A percentile compares a stretch with the other conserved stretches of the same genome.
These are phyloP conservation scores for Croton setiger DNA, from an alignment of 441 rosid species.

Conservation along the genomic window DNA sequence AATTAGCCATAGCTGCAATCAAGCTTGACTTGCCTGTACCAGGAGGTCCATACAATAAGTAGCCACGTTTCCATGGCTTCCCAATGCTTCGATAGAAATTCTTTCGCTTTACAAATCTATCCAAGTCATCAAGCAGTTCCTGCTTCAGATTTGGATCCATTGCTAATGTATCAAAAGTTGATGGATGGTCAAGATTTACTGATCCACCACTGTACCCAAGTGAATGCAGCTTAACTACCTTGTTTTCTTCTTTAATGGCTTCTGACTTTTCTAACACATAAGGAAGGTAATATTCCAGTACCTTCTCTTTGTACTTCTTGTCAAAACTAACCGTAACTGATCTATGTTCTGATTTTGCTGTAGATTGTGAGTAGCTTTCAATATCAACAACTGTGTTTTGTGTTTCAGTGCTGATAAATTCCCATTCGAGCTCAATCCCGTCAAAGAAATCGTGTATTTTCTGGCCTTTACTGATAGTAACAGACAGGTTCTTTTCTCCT, in stretches of 20 bases:
- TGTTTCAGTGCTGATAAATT: constrained; percentile 15
- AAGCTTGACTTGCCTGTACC: not conserved
- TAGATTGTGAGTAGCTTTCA: not conserved
- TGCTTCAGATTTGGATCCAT: constrained; percentile 36
- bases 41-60: not conserved
- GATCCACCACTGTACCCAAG: constrained; percentile 7
- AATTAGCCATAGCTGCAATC: constrained; percentile 2
- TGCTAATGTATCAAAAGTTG: constrained; percentile 39
- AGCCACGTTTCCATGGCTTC: not conserved
- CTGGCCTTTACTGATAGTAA: constrained; percentile 25
- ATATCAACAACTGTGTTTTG: constrained; percentile 2
- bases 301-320: constrained; percentile 25
- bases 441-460: constrained; percentile 25
- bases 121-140: constrained; percentile 28
- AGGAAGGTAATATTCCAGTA: constrained; percentile 11
- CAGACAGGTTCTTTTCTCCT: constrained; percentile 12
- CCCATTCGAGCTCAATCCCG: constrained; percentile 23
- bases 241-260: constrained; percentile 24
- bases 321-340: constrained; percentile 25
- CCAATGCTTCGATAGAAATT: constrained; percentile 38
- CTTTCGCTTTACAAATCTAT: constrained; percentile 31
- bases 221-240: constrained; percentile 25
- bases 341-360: constrained; percentile 13
- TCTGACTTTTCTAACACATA: constrained; percentile 26
- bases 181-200: constrained; percentile 29